phyloP scores from a whole-genome alignment of 169 alveolate species.

The Cryptosporidium bovis region DNA sequence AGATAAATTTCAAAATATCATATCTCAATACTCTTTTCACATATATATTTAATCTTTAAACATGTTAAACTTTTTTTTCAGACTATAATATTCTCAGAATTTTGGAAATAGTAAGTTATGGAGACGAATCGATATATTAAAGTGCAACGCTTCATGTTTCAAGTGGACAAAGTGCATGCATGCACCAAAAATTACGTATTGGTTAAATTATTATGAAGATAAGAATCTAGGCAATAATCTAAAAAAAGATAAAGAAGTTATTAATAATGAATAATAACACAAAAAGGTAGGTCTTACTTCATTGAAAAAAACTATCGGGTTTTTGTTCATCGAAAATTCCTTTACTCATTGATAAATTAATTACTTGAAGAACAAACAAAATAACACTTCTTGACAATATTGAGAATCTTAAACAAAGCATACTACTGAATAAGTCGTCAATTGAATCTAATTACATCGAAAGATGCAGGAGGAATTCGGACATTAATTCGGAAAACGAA shows the following conservation, averaged over 20 bases:
- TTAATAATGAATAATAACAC: conserved; percentile 58
- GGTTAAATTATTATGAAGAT: conserved; percentile 1
- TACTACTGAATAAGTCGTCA: conserved; percentile 29
- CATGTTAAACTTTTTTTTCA: no score
- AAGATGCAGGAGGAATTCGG: conserved; percentile 15
- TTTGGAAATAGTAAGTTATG: neutral
- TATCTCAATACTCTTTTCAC: no score
- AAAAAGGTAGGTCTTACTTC: conserved; percentile 36
- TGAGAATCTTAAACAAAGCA: conserved; percentile 66
- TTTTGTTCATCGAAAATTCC: neutral
- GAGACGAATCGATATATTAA: neutral
- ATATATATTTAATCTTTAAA: no score
- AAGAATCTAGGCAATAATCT: neutral
- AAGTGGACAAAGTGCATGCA: conserved; percentile 68
- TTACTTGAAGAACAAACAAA: conserved; percentile 41
- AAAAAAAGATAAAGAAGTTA: conserved; percentile 19
- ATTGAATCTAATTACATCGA: conserved; percentile 45
- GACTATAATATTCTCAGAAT: neutral
- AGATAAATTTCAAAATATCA: no score
- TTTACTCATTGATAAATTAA: neutral
- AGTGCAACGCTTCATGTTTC: neutral
- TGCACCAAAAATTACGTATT: conserved; percentile 38
- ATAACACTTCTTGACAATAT: conserved; percentile 57
- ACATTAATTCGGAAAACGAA: conserved; percentile 12
- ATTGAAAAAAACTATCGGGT: neutral